Evolutionary conservation across 148 eudicot genomes (phyloP).

Genomic region (Heliosperma pusillum): DNA sequence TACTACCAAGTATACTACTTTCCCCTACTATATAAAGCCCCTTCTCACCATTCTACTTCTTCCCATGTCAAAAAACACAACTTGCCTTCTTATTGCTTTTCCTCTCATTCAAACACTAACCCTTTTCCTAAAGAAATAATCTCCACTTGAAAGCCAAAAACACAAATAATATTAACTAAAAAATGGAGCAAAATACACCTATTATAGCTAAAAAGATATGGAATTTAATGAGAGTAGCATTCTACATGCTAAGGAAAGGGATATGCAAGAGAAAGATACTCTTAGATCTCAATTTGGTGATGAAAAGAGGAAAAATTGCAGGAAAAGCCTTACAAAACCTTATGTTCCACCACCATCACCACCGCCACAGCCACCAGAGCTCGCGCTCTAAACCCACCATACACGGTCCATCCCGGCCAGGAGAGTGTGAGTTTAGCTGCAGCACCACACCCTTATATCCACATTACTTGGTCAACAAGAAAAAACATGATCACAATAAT

Average conservation of each 20-base stretch:
- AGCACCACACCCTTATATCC: conserved; percentile 47
- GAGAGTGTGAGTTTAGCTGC: conserved; percentile 85
- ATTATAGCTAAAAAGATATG: conserved; percentile 43
- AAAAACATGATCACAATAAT: neutral
- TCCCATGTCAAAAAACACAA: conserved; percentile 9
- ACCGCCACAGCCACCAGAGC: neutral
- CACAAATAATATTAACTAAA: neutral
- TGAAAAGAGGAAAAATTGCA: conserved; percentile 57
- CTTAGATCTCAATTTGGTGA: conserved; percentile 44
- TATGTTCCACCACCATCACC: conserved; percentile 46
- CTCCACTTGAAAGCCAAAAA: neutral
- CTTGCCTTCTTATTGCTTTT: neutral
- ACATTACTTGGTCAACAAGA: conserved; percentile 23
- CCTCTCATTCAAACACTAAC: conserved; percentile 5
- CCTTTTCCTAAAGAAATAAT: neutral
- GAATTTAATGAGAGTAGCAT: conserved; percentile 39
- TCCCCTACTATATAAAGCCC: neutral
- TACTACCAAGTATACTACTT: neutral
- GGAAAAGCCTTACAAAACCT: conserved; percentile 53
- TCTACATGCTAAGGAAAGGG: conserved; percentile 61
- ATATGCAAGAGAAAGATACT: conserved; percentile 45
- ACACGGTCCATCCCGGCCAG: neutral
- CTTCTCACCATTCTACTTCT: neutral
- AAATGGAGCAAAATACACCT: conserved; percentile 54
- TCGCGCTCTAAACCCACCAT: neutral